Conservation (phyloP, 208 protist species). For the Acanthamoeba healyi region DNA sequence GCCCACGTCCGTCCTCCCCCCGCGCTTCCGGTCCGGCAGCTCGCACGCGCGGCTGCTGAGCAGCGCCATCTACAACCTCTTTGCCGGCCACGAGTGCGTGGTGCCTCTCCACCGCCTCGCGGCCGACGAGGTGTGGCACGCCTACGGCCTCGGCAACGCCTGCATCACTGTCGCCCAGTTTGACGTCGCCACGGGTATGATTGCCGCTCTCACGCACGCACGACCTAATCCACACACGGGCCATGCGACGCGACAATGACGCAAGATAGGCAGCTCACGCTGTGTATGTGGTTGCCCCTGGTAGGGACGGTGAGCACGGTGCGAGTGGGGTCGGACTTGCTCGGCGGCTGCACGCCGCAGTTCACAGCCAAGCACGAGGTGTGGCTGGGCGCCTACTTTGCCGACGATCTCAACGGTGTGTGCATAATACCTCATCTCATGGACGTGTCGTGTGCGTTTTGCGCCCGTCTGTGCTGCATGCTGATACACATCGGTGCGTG, state of each 20-base stretch:
- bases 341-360: neutral
- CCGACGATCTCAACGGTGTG: neutral
- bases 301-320: neutral
- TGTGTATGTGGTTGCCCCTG: neutral
- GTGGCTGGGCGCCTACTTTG: slow-evolving; percentile 9
- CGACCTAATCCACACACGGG: too few species aligned
- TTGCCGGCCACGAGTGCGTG: neutral
- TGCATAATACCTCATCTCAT: neutral
- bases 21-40: neutral
- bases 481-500: neutral
- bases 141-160: slow-evolving; percentile 34
- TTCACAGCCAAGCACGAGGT: neutral
- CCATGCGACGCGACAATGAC: too few species aligned
- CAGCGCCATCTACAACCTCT: slow-evolving; percentile 39
- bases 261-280: too few species aligned
- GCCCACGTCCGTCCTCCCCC: neutral
- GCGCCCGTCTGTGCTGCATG: neutral
- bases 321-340: neutral
- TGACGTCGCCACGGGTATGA: neutral
- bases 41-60: neutral
- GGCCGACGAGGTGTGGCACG: neutral
- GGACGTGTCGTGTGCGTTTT: too few species aligned
- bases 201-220: neutral
- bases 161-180: slow-evolving; percentile 17
- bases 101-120: neutral